These are phyloP conservation scores for Phytophthora sp. DNA, from an alignment of 352 stramenopile genomes.

Conservation along the genomic window DNA sequence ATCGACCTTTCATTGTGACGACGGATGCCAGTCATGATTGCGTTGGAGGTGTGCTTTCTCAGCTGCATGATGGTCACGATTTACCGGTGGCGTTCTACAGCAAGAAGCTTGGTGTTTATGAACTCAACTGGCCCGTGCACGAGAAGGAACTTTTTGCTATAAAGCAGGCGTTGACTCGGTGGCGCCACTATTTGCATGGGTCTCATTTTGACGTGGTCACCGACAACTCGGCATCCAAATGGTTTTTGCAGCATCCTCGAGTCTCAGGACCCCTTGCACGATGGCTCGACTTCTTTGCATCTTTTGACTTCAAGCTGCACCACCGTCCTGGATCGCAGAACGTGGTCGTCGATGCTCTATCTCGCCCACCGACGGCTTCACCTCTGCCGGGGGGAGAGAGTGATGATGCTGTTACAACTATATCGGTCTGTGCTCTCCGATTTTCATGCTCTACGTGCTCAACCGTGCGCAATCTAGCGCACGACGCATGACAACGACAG, in stretches of 20 bases:
- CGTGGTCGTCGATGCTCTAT: not conserved
- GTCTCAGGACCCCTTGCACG: not conserved
- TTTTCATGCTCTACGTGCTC: not conserved
- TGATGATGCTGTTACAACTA: not conserved
- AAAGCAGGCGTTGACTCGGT: not conserved
- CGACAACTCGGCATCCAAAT: not conserved
- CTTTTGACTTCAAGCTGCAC: not conserved
- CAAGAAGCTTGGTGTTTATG: not conserved
- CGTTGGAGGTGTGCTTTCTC: not conserved
- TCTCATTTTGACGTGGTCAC: not conserved
- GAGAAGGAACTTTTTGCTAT: constrained; percentile 7
- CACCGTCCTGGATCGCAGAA: not conserved
- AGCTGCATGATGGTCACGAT: not conserved
- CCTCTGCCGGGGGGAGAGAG: not conserved
- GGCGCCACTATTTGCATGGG: not conserved
- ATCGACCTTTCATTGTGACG: not conserved
- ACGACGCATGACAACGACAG: not conserved
- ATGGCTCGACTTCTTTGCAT: not conserved
- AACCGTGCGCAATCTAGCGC: not conserved
- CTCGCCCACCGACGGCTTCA: not conserved
- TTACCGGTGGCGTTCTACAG: not conserved
- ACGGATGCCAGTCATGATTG: not conserved
- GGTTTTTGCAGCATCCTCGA: not conserved
- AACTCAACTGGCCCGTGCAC: not conserved
- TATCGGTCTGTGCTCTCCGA: not conserved